Percentiles rank a stretch among this genome's conserved stretches.
phyloP scores from a whole-genome alignment of 352 stramenopile genomes.

The Phytophthora macrochlamydospora region DNA sequence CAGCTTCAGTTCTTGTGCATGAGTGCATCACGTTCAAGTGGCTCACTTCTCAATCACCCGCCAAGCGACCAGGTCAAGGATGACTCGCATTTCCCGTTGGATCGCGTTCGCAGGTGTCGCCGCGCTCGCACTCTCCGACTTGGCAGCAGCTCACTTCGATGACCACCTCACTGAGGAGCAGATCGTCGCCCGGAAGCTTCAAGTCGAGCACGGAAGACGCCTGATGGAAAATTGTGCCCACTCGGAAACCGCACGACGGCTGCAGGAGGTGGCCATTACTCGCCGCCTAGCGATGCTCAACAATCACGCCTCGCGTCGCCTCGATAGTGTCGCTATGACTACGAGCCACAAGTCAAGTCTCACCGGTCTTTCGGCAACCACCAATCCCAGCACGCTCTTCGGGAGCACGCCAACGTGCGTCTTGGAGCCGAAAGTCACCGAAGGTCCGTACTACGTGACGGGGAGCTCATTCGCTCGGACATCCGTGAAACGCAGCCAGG shows the following conservation, averaged over 20 bases:
- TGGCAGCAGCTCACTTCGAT: slow-evolving; percentile 4
- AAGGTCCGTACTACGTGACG: slow-evolving; percentile 33
- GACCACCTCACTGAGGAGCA: slow-evolving; percentile 1
- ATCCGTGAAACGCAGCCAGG: slow-evolving; percentile 26
- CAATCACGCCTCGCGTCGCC: slow-evolving; percentile 10
- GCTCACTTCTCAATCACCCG: background rate
- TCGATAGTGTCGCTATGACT: slow-evolving; percentile 19
- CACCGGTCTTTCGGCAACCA: slow-evolving; percentile 15
- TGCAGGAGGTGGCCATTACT: slow-evolving; percentile 15
- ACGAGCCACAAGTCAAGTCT: slow-evolving; percentile 24
- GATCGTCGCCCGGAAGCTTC: slow-evolving; percentile 7
- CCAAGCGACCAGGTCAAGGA: background rate
- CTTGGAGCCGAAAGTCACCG: slow-evolving; percentile 21
- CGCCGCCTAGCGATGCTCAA: slow-evolving; percentile 14
- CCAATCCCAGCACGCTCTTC: slow-evolving; percentile 19
- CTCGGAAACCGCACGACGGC: slow-evolving; percentile 10
- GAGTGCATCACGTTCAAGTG: too few relatives aligned
- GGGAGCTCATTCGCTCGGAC: slow-evolving; percentile 26
- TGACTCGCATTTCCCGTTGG: slow-evolving; percentile 10
- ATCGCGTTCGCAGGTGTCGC: slow-evolving; percentile 1
- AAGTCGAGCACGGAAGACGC: slow-evolving; percentile 16
- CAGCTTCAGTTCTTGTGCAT: too few relatives aligned
- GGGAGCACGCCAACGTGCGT: slow-evolving; percentile 14
- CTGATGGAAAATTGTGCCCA: slow-evolving; percentile 23
- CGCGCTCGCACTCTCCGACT: slow-evolving; percentile 4